Evolutionary conservation across 805 yeast species (phyloP), one percentile per base, ranked within the genome.

Genomic region (Suhomyces pyralidae): DNA sequence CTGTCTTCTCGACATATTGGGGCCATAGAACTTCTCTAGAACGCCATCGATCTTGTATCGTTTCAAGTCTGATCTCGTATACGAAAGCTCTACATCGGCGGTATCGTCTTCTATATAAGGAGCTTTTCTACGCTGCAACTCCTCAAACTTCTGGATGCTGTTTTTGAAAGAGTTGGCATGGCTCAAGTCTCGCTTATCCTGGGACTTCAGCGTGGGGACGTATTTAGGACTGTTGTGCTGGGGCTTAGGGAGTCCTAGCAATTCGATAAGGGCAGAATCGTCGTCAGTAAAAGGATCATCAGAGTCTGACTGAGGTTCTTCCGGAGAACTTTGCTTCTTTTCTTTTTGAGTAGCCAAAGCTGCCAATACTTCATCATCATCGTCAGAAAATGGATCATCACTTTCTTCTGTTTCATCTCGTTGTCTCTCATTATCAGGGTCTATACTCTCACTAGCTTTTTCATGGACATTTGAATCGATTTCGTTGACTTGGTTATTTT

Each of bases 41-140:
- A 80, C 63, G 1, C 62, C 62, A 9, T 58, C 57, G 3, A 83
- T 77, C 58, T 78, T 79, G 53, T 69, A 82, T 48, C 88, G 61
- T 43, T 69, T 68, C n/a, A 85, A 74, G 40, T 76, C 80, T 0
- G 71, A 64, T 44, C 82, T 71, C 3, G 65, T 56, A n/a, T 75
- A 77, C 6, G 85, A 78, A 19, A 79, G 55, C 36, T 26, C 20
- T 5, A 45, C 24, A 14, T 49, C 52, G 25, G 32, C 38, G 7
- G 22, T 7, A 5, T 26, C 46, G 10, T 32, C 45, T 20, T 51
- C 54, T 7, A 20, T 43, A 15, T 17, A 40, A 24, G 46, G 26
- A 10, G 32, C 34, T 45, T 19, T 48, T 17, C 32, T 42, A 24
- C 30, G 9, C 40, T 48, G 55, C 25, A 49, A 44, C 17, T 50